Evolutionary conservation across 2,329 filamentous ascomycete species (phyloP).

Genomic region (Plenodomus tracheiphilus): DNA sequence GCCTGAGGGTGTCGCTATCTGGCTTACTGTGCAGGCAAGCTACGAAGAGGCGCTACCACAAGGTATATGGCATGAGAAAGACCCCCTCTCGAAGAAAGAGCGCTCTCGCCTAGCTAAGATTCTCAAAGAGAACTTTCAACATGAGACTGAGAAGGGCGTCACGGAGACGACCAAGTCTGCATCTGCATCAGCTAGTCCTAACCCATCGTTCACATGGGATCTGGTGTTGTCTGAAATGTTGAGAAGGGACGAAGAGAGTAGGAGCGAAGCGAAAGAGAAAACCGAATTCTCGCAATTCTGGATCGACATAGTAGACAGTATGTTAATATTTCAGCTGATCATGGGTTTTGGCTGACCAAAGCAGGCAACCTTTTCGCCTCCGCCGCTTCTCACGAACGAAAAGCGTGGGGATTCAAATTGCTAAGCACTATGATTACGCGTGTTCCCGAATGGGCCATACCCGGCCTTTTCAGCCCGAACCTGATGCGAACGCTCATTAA

Average conservation of each 20-base stretch:
- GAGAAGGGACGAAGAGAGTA: conserved; percentile 24
- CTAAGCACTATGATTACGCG: conserved; percentile 73
- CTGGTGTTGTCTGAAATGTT: conserved; percentile 63
- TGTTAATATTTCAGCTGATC: conserved; percentile 42
- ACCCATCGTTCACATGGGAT: conserved; percentile 87
- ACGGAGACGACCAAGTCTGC: conserved; percentile 62
- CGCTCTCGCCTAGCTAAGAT: conserved; percentile 72
- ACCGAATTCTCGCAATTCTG: conserved; percentile 75
- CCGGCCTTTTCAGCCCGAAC: conserved; percentile 77
- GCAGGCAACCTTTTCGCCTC: conserved; percentile 81
- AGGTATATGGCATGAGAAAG: conserved; percentile 72
- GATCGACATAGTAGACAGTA: conserved; percentile 83
- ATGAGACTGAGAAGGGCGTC: conserved; percentile 50
- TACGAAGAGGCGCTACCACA: conserved; percentile 68
- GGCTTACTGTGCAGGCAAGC: conserved; percentile 69
- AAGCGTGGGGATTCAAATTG: conserved; percentile 88
- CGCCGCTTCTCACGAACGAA: conserved; percentile 81
- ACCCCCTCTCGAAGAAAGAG: conserved; percentile 73
- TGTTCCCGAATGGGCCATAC: conserved; percentile 54
- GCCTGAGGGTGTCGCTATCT: conserved; percentile 86
- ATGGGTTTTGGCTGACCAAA: conserved; percentile 6
- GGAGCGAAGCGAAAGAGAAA: conserved; percentile 40
- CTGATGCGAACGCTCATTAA: conserved; percentile 61
- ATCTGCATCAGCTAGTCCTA: conserved; percentile 76
- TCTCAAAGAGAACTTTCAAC: conserved; percentile 72